phyloP scores from a whole-genome alignment of 75 land plant genomes.

The Cunninghamia lanceolata region DNA sequence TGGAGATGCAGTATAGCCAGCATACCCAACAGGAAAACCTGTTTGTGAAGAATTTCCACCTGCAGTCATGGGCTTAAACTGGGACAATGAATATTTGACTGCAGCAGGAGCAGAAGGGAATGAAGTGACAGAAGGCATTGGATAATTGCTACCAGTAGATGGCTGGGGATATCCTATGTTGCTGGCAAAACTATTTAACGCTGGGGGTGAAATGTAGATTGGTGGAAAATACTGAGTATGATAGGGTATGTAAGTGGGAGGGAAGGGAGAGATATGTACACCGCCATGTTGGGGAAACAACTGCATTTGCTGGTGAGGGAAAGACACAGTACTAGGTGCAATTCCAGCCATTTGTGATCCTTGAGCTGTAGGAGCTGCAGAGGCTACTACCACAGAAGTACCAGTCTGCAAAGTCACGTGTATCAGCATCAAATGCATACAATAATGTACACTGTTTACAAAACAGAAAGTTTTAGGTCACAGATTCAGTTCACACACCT shows the following conservation, averaged over 20 bases:
- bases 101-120: conserved; percentile 43
- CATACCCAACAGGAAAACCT: conserved; percentile 64
- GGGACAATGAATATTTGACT: conserved; percentile 49
- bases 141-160: conserved; percentile 56
- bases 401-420: conserved; percentile 32
- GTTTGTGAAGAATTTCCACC: conserved; percentile 49
- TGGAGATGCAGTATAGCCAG: conserved; percentile 58
- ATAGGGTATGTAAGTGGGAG: conserved; percentile 67
- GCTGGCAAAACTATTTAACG: conserved; percentile 56
- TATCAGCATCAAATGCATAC: neutral
- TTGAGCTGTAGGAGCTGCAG: conserved; percentile 40
- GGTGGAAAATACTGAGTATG: conserved; percentile 51
- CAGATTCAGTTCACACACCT: conserved; percentile 52
- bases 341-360: conserved; percentile 64
- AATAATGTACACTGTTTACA: neutral
- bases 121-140: conserved; percentile 27
- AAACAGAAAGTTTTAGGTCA: neutral
- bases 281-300: conserved; percentile 73
- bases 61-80: conserved; percentile 55
- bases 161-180: conserved; percentile 73
- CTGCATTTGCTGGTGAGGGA: conserved; percentile 78
- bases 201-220: conserved; percentile 62
- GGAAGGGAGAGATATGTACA: conserved; percentile 57
- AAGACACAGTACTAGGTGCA: conserved; percentile 42
- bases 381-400: conserved; percentile 33